These are phyloP conservation scores for Syzygium grande DNA, from an alignment of 345 rosid genomes.

Conservation along the genomic window DNA sequence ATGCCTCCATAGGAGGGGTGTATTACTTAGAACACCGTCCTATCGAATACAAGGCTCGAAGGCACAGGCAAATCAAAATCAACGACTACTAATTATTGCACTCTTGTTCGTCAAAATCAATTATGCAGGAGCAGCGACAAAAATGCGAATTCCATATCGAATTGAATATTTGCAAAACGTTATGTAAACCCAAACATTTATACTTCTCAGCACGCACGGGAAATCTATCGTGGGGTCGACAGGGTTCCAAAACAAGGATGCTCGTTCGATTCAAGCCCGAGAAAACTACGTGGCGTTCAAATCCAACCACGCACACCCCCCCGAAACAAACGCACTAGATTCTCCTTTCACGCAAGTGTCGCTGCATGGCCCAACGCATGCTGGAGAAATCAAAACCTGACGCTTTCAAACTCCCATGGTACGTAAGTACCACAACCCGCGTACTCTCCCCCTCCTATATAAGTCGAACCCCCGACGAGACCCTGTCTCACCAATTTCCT, in stretches of 20 bases:
- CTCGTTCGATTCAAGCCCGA: background rate
- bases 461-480: background rate
- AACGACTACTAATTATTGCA: background rate
- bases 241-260: background rate
- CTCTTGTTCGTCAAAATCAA: too few species aligned
- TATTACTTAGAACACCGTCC: background rate
- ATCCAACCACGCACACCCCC: background rate
- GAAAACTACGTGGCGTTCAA: background rate
- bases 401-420: background rate
- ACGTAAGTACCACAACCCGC: background rate
- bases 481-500: background rate
- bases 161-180: background rate
- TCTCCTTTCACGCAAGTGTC: constrained; percentile 20
- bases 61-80: background rate
- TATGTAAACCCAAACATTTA: background rate
- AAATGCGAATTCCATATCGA: background rate
- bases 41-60: background rate
- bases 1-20: background rate
- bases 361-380: constrained; percentile 12
- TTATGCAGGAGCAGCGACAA: background rate
- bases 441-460: background rate
- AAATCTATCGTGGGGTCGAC: background rate
- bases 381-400: background rate
- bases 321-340: background rate
- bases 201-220: background rate